Conservation (phyloP, 164 flowering plant genomes). For the Vitis vinifera region DNA sequence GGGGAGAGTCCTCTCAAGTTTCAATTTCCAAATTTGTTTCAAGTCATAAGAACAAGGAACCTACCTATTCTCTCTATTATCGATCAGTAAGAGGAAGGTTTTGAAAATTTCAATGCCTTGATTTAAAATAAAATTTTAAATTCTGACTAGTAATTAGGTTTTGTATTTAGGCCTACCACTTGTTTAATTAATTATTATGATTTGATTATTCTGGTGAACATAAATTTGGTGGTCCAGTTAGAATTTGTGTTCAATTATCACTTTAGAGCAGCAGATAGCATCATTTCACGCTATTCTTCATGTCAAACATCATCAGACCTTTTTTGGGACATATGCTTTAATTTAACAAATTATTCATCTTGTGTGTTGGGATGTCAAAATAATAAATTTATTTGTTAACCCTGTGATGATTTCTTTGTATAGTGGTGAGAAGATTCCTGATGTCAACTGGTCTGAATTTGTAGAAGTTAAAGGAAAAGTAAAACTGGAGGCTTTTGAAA, state of each 20-base stretch:
- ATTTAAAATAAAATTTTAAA: neutral
- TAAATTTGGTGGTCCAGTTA: no score
- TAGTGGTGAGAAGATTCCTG: slow-evolving; percentile 61
- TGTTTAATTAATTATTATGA: neutral
- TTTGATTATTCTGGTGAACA: neutral
- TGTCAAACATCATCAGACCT: neutral
- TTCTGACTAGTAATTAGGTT: neutral
- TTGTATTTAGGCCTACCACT: neutral
- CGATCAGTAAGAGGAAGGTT: no score
- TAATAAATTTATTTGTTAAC: slow-evolving; percentile 9
- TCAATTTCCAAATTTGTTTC: no score
- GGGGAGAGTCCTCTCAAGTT: no score
- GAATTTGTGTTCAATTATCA: neutral
- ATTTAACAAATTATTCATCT: neutral
- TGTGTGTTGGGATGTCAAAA: neutral
- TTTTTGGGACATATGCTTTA: neutral
- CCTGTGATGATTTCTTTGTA: slow-evolving; percentile 20
- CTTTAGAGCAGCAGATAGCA: neutral
- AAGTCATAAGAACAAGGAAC: no score
- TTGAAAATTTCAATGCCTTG: neutral
- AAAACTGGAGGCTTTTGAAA: slow-evolving; percentile 58
- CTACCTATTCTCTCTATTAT: no score
- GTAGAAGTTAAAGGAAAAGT: slow-evolving; percentile 71
- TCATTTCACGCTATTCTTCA: neutral
- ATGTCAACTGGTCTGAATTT: slow-evolving; percentile 48